Conservation (phyloP, 1,139 yeast genomes). For the Zhuliangozyma parablackwelliae region DNA sequence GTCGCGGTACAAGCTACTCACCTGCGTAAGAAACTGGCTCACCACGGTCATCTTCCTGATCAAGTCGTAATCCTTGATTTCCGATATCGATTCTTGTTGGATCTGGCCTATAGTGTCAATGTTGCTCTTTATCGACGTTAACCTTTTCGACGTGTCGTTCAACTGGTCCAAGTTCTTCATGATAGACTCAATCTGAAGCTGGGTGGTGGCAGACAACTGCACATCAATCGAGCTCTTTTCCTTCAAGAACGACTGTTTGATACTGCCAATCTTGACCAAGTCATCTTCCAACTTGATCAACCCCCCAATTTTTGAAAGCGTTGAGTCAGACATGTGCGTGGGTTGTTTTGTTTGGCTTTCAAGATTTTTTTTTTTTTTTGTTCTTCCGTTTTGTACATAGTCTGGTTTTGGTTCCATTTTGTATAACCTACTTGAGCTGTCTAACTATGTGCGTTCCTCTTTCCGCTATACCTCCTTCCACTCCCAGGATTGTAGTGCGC, state of each 20-base stretch:
- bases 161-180: slow-evolving; percentile 35
- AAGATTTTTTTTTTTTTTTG: too few relatives aligned
- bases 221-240: slow-evolving; percentile 73
- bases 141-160: slow-evolving; percentile 32
- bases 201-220: slow-evolving; percentile 62
- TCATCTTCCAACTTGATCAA: slow-evolving; percentile 52
- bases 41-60: slow-evolving; percentile 60
- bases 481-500: too few relatives aligned
- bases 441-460: slow-evolving; percentile 11
- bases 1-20: slow-evolving; percentile 60
- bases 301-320: slow-evolving; percentile 41
- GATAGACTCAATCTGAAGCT: slow-evolving; percentile 54
- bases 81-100: slow-evolving; percentile 48
- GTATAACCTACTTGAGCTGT: slow-evolving; percentile 12
- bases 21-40: slow-evolving; percentile 69
- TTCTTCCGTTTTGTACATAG: not conserved
- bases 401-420: not conserved
- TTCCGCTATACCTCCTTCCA: slow-evolving; percentile 11
- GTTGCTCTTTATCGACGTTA: slow-evolving; percentile 48
- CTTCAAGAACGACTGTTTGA: slow-evolving; percentile 58
- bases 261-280: slow-evolving; percentile 48
- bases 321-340: slow-evolving; percentile 36
- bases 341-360: not conserved
- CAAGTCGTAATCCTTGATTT: slow-evolving; percentile 53
- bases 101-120: slow-evolving; percentile 57